Evolutionary conservation across 108 stramenopile genomes (phyloP).

Genomic region (Discostella pseudostelligera): DNA sequence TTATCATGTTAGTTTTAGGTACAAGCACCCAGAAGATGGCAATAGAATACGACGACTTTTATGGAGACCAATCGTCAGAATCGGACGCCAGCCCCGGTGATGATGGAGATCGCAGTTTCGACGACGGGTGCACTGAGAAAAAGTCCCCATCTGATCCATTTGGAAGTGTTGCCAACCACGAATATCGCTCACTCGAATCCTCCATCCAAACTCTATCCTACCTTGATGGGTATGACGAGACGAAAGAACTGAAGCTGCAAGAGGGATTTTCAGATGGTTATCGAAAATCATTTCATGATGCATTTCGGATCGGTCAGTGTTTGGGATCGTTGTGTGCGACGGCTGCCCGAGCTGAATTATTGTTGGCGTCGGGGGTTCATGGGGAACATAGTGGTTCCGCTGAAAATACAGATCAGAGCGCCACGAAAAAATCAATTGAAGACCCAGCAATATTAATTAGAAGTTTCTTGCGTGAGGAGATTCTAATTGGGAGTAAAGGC

Average conservation of each 20-base stretch:
- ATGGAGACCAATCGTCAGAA: conserved; percentile 44
- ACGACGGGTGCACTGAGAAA: background rate
- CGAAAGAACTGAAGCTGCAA: conserved; percentile 65
- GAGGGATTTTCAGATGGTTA: conserved; percentile 80
- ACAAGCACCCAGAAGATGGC: background rate
- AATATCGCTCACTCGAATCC: conserved; percentile 31
- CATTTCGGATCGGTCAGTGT: conserved; percentile 49
- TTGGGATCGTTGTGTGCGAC: conserved; percentile 49
- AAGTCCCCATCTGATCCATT: conserved; percentile 11
- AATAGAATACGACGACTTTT: conserved; percentile 35
- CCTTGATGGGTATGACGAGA: conserved; percentile 66
- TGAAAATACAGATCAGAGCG: background rate
- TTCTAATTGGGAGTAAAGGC: conserved; percentile 15
- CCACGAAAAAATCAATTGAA: conserved; percentile 13
- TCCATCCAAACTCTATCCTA: conserved; percentile 45
- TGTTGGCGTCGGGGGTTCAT: no score
- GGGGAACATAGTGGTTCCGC: background rate
- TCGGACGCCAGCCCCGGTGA: conserved; percentile 13
- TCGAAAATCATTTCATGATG: conserved; percentile 48
- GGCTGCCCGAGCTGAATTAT: conserved; percentile 15
- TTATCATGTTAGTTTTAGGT: no score
- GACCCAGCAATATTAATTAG: conserved; percentile 17
- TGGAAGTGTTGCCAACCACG: conserved; percentile 19
- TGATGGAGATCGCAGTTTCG: background rate
- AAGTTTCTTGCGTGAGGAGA: conserved; percentile 32